phyloP scores from a whole-genome alignment of 345 rosid species.

The Ceriops decandra region DNA sequence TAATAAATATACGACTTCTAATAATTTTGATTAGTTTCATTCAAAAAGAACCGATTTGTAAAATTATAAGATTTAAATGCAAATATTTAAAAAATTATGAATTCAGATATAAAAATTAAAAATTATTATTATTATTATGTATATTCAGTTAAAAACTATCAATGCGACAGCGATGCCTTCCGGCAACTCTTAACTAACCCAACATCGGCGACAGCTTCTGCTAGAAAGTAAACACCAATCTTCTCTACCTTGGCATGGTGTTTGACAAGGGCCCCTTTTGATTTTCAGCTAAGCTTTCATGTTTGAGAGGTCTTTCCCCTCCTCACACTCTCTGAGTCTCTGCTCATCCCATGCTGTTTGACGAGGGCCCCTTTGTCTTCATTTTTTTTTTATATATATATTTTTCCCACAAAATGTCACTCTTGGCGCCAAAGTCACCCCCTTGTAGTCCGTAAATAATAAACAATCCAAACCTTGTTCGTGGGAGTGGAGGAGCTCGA shows the following conservation, averaged over 20 bases:
- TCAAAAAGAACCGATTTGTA: no score
- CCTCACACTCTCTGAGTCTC: neutral
- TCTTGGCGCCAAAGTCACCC: neutral
- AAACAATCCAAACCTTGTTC: neutral
- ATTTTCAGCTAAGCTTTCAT: neutral
- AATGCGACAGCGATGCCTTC: no score
- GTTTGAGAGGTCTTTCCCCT: neutral
- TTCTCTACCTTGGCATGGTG: neutral
- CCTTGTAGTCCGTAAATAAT: neutral
- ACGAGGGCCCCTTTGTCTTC: neutral
- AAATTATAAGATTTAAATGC: no score
- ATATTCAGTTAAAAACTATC: no score
- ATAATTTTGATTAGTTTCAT: no score
- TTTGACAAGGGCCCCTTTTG: neutral
- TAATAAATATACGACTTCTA: no score
- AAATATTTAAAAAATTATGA: no score
- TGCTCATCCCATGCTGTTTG: neutral
- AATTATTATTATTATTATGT: no score
- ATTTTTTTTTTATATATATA: no score
- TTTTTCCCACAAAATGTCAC: no score
- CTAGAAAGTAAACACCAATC: neutral
- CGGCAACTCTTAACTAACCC: neutral
- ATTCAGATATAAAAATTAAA: no score
- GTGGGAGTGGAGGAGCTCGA: neutral
- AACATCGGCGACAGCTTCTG: neutral